Base-by-base conservation (phyloP, 2,329 filamentous ascomycete species). In the Stemphylium vesicarium region DNA sequence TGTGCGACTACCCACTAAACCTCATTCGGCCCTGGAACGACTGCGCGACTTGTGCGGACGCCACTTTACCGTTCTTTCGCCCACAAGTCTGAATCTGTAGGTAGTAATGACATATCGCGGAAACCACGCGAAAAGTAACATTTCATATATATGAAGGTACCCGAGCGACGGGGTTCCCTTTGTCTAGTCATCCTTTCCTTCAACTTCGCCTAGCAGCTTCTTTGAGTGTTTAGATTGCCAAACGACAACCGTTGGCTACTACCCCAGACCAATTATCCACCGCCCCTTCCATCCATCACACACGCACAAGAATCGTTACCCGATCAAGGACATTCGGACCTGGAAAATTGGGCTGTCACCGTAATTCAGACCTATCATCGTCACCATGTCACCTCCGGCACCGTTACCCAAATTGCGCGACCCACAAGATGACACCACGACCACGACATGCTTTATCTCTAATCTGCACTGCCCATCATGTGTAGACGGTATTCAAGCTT, bases 391-490 rank as follows among this genome's bases (percentile, higher is more conserved):
- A 61, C 49, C 54, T 40, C 44, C 45, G 7, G 56, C 31, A 36
- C 53, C 49, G 41, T 51, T 22, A 51, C 26, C 50, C 55, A 62
- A 37, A 53, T 45, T 57, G 53, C 63, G 36, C 49, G 44, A 56
- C 31, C 51, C 56, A 22, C 56, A 50, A 39, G 58, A 40, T 50
- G 62, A 58, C 36, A 56, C 57, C 50, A 59, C 66, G 29, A 72
- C 64, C 15, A 88, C 85, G 2, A 87, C 84, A 31, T 85, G 88
- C 68, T 81, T 91, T 57, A 79, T 92, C 63, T 84, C 82, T 58
- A 92, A 92, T 73, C 81, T 92, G n/a, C 89, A 92, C 75, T 92
- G 89, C 77, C 86, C 88, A 12, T 89, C 88, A 56, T 92, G 89
- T 72, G 85, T 91, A 44, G 82, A 84, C 32, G 81, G 82, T 62